Base-by-base conservation (phyloP, 352 stramenopile genomes). In the Thalassiosira hispida region DNA sequence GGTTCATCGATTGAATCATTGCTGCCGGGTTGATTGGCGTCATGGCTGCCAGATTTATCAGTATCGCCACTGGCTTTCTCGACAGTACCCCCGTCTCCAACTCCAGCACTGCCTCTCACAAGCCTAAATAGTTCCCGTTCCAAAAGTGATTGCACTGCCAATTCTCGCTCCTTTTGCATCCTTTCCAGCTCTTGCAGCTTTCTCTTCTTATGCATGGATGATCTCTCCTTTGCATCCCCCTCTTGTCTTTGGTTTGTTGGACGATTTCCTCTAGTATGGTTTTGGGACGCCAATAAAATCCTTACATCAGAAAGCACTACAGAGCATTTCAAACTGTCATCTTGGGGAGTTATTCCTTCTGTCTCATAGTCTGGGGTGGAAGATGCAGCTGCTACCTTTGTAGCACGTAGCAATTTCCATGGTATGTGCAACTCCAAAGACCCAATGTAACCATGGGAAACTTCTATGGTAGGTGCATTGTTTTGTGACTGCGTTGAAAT, bases 231-330 rank as follows among this genome's bases (percentile, higher is more conserved):
- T 46, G 61, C 4, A 12, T 81, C 42, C 11, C 62, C 60, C 60
- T 40, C 23, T 12, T 38, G 27, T 14, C 40, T 31, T 47, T 69
- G 20, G 35, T 64, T 59, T 0, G 29, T 31, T 55, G 4, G 9
- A 49, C 35, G 11, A 55, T 55, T 51, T 23, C 52, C n/a, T 46
- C 47, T 20, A 76, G 83, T 46, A 59, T 87, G 40, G 91, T 82
- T 46, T 16, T 38, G 47, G 12, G 70, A 49, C 23, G 70, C 70
- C 60, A 79, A 51, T 14, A 92, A 25, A 67, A 92, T 88, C 59
- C 86, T 77, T 16, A 93, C 85, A 76, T 93, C 87, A 11, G 79
- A 84, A 42, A 93, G 67, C 9, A 91, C 75, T 27, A 84, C 66
- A 20, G 79, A 85, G 51, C 77, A 85, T 55, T 23, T 53, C n/a